Evolutionary conservation across 2,329 filamentous ascomycete genomes (phyloP), one percentile per base, ranked within the genome.

Genomic region (Emmonsia crescens): DNA sequence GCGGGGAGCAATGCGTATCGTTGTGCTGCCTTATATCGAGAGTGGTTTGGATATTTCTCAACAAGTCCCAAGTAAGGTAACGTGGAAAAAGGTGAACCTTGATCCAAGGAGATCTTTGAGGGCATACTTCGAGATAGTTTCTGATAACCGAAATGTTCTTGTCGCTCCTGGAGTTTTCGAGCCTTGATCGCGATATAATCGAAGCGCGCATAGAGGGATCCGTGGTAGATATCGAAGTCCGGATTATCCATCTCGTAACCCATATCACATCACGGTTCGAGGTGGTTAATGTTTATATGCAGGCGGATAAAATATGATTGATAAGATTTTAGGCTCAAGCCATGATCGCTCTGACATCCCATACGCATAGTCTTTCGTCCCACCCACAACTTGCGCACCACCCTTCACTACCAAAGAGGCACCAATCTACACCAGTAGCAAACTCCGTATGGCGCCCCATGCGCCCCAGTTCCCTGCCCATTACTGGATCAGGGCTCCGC

Each of bases 391-490:
- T 95, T 1, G 94, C 92, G 67, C 92, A 92, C 94, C 94, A 99
- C 5, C 94, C 94, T 66, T 96, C 92, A 29, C 85, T 88, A 4
- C 94, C 94, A 74, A 99, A 99, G 52, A 99, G 76, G 76, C 94
- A 99, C 94, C 95, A 99, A 74, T 99, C 94, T 0, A 97, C 89
- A 8, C 94, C 94, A 3, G 91, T 96, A 10, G 89, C 91, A 70
- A 99, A 99, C 77, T 99, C 94, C 0, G 93, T 96, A 74, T 99
- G 94, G 21, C 85, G 79, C 62, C 89, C 91, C 92, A 99, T 96
- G 46, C 91, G 77, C 3, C 91, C 92, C 68, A 96, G 77, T 74
- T 96, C 87, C 29, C 82, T 78, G 1, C 89, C 90, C 48, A 85
- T 77, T 19, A 70, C 65, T 44, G 74, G 69, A 9, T 79, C 68